Evolutionary conservation across 371 early-diverging fungal genomes (phyloP), one percentile per base, ranked within the genome.

Genomic region (Lichtheimia ramosa): DNA sequence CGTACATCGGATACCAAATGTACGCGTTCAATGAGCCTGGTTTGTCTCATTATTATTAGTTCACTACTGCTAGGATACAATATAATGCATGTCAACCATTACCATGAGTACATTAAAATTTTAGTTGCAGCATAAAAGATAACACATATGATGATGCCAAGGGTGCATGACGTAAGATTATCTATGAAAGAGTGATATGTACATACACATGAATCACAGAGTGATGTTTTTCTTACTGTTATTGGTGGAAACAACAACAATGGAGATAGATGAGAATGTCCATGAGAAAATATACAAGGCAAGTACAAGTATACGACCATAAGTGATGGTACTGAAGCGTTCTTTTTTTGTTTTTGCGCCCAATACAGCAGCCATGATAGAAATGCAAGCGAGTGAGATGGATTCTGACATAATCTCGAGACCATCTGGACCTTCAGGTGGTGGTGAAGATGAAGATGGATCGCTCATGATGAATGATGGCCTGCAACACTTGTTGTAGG

Each of bases 1-100:
- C 64, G 63, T 1, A 59, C 56, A 28, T 52, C 58, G 7, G 63
- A 51, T 8, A 70, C 71, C 23, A 70, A 25, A 51, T 66, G 66
- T 1, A 70, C 66, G 34, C 66, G 63, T 56, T 70, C 71, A 27
- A 70, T 64, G 13, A 70, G 59, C 69, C 69, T 69, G 25, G n/a
- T n/a, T 23, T 16, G 12, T 14, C 7, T n/a, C n/a, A n/a, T n/a
- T n/a, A n/a, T n/a, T n/a, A n/a, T n/a, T n/a, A n/a, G n/a, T n/a
- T n/a, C n/a, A n/a, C n/a, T n/a, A n/a, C n/a, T n/a, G n/a, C n/a
- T n/a, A n/a, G n/a, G n/a, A n/a, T n/a, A 46, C 18, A 16, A 2
- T 5, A 18, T 21, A 12, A 46, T 27, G 8, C 21, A 8, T 2
- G 16, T 0, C 16, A 34, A 8, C 2, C 34, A 34, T 46, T 66